Percentiles rank a stretch among this genome's conserved stretches.
phyloP scores from a whole-genome alignment of 306 rosid genomes.

The Carpinus viminea region DNA sequence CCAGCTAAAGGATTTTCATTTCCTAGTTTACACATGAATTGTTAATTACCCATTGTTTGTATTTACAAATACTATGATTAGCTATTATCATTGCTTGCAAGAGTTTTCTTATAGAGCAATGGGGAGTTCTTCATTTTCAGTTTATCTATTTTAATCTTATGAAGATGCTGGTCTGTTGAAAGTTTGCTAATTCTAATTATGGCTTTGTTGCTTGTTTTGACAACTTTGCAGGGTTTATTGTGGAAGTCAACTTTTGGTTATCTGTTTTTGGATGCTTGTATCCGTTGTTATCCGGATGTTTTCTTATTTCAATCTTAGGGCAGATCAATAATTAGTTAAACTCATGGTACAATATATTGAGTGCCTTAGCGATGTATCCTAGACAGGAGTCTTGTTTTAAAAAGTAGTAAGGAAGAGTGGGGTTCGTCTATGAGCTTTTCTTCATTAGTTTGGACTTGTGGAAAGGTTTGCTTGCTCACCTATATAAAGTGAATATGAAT shows the following conservation, averaged over 20 bases:
- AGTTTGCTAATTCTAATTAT: constrained; percentile 22
- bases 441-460: constrained; percentile 54
- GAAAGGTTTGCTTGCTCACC: constrained; percentile 49
- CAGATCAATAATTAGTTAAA: constrained; percentile 9
- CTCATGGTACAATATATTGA: constrained; percentile 19
- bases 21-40: not conserved
- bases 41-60: not conserved
- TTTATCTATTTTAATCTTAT: constrained; percentile 12
- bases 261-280: constrained; percentile 89
- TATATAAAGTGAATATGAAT: constrained; percentile 9
- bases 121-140: not conserved
- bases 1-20: not conserved
- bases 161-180: constrained; percentile 8
- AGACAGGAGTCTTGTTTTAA: constrained; percentile 65
- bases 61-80: not conserved
- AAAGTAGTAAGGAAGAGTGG: constrained; percentile 46
- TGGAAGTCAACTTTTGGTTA: constrained; percentile 64
- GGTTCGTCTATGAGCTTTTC: constrained; percentile 47
- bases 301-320: constrained; percentile 9
- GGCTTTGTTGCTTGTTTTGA: constrained; percentile 8
- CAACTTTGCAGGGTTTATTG: constrained; percentile 62
- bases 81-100: not conserved
- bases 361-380: constrained; percentile 47
- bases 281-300: constrained; percentile 35
- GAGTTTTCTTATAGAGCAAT: not conserved